These are phyloP conservation scores for Papilionanthe hybrid DNA, from an alignment of 116 monocot genomes.

Conservation along the genomic window DNA sequence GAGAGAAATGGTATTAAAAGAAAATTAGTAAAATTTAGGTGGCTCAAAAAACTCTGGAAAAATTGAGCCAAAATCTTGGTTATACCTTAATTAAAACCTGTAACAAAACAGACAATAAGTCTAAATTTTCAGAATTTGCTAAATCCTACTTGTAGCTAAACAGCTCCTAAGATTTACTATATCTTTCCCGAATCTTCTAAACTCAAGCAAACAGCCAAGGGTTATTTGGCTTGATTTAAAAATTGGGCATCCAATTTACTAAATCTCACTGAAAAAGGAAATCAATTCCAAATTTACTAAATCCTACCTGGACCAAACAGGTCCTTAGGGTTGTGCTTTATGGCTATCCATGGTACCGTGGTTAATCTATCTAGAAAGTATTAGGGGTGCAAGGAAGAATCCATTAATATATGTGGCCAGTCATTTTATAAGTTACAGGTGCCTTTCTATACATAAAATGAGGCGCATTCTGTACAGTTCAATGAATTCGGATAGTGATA, in stretches of 20 bases:
- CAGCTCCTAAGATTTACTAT: too few species aligned
- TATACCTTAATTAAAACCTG: too few species aligned
- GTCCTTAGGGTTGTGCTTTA: neutral
- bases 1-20: too few species aligned
- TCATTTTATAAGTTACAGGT: neutral
- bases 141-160: too few species aligned
- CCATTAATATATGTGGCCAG: neutral
- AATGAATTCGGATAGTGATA: neutral
- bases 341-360: neutral
- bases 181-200: too few species aligned
- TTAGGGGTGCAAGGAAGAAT: neutral
- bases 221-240: neutral
- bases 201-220: neutral
- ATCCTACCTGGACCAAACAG: neutral
- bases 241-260: neutral
- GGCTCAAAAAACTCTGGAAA: too few species aligned
- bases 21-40: too few species aligned
- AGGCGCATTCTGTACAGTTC: neutral
- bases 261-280: neutral
- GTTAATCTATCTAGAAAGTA: neutral
- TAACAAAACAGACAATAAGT: too few species aligned
- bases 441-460: too few species aligned
- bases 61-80: too few species aligned
- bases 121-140: neutral
- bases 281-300: too few species aligned